Base-by-base conservation (phyloP, 345 rosid genomes). In the Populus pruinosa region DNA sequence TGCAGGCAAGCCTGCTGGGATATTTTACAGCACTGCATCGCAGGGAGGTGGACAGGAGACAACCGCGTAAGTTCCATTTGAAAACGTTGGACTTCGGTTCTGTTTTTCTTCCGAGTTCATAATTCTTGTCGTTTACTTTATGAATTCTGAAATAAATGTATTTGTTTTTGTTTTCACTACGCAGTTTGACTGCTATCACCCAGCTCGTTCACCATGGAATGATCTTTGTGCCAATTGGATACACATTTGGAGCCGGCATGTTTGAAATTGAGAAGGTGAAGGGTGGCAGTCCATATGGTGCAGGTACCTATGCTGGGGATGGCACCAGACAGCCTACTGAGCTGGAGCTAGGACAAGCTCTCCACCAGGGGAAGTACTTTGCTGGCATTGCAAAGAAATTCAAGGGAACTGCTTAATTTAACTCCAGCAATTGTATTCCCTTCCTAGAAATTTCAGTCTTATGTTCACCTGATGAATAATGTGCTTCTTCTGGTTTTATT, bases 21-120 rank as follows among this genome's bases (percentile, higher is more conserved):
- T 95, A 80, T 95, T 95, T 86, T 93, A 84, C 84, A 93, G 99
- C 89, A 95, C 99, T 36, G 99, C 98, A 47, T 93, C 99, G 78
- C 98, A 95, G 84, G 99, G 99, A 16, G 99, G 99, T 31, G 99
- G 99, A 53, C 99, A 95, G 79, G 99, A 95, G 84, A 95, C 98
- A 59, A 95, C 99, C 5, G 90, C 99, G 98, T 95, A 81, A 90
- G 94, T 80, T 70, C 61, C 71, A 33, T 25, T 10, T 41, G 44
- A 41, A 10, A 11, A 41, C 44, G 12, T 41, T 41, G 13, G 44
- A 41, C 44, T 10, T 9, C 44, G 44, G 16, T 43, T 67, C 36
- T 44, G 36, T 47, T 31, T 27, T 33, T 29, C 56, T 71, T 71
- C 63, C 29, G 23, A 23, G 63, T 59, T 59, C 6, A 9, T 59